A percentile compares a stretch with the other conserved stretches of the same genome.
phyloP scores from a whole-genome alignment of 2,329 filamentous ascomycete genomes.

The Clonostachys chloroleuca region DNA sequence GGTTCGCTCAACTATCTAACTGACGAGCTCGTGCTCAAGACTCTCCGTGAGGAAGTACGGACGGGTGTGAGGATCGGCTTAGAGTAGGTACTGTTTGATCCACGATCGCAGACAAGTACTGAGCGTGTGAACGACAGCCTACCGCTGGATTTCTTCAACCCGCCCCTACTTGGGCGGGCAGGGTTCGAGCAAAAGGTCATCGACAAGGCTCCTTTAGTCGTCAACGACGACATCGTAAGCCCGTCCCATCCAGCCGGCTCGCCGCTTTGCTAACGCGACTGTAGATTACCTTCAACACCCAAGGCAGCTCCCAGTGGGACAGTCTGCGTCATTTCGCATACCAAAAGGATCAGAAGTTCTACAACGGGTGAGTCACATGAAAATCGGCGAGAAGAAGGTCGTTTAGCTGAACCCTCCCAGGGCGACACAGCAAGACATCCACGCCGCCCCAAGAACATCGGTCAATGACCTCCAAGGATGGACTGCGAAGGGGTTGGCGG shows the following conservation, averaged over 20 bases:
- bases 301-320: slow-evolving; percentile 32
- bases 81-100: slow-evolving; percentile 11
- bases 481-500: slow-evolving; percentile 34
- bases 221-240: slow-evolving; percentile 10
- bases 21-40: slow-evolving; percentile 5
- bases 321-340: slow-evolving; percentile 30
- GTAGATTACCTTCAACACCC: slow-evolving; percentile 23
- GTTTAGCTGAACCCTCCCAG: slow-evolving; percentile 25
- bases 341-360: slow-evolving; percentile 25
- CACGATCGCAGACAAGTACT: no score
- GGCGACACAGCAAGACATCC: slow-evolving; percentile 7
- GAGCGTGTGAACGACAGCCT: slow-evolving; percentile 1
- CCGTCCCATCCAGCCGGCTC: no score
- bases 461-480: slow-evolving; percentile 6
- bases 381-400: slow-evolving; percentile 39
- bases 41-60: slow-evolving; percentile 5
- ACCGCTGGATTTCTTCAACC: slow-evolving; percentile 7
- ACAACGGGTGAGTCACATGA: slow-evolving; percentile 36
- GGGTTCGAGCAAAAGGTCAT: slow-evolving; percentile 9
- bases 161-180: slow-evolving; percentile 6
- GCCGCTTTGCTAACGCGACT: neutral
- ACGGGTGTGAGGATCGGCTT: slow-evolving; percentile 7
- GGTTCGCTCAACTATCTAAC: slow-evolving; percentile 53
- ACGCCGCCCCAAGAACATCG: neutral
- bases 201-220: slow-evolving; percentile 5